phyloP scores from a whole-genome alignment of 345 rosid species.

The Arabidopsis suecica region DNA sequence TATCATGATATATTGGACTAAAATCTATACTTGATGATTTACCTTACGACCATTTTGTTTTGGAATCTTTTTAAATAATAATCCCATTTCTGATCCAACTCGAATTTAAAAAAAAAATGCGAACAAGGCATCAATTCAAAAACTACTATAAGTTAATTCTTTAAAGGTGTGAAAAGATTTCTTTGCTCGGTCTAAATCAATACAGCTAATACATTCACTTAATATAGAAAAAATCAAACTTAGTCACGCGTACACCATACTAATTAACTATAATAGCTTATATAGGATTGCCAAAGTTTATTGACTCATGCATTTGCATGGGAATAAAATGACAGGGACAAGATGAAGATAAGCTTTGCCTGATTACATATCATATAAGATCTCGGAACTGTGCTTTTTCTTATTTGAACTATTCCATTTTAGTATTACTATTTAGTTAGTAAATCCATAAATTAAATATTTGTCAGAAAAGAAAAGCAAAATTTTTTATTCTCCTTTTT shows the following conservation, averaged over 20 bases:
- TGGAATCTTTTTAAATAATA: background rate
- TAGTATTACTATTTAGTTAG: background rate
- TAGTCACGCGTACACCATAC: constrained; percentile 24
- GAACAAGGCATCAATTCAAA: constrained; percentile 19
- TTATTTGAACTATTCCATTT: background rate
- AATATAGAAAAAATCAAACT: constrained; percentile 11
- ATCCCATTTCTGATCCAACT: constrained; percentile 11
- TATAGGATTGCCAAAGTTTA: constrained; percentile 35
- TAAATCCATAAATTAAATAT: background rate
- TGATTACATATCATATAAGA: background rate
- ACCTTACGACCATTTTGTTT: too few species aligned
- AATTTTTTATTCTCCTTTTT: background rate
- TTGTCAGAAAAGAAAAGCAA: background rate
- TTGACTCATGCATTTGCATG: constrained; percentile 16
- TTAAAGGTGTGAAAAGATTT: constrained; percentile 29
- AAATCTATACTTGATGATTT: too few species aligned
- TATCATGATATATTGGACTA: too few species aligned
- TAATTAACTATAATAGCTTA: background rate
- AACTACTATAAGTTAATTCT: background rate
- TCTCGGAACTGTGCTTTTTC: background rate
- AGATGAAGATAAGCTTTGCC: constrained; percentile 14
- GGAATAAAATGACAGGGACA: constrained; percentile 16
- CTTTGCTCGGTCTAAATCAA: constrained; percentile 24
- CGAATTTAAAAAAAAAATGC: background rate
- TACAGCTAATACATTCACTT: constrained; percentile 34